phyloP scores from a whole-genome alignment of 2,329 filamentous ascomycete genomes.

The Decorospora gaudefroyi region DNA sequence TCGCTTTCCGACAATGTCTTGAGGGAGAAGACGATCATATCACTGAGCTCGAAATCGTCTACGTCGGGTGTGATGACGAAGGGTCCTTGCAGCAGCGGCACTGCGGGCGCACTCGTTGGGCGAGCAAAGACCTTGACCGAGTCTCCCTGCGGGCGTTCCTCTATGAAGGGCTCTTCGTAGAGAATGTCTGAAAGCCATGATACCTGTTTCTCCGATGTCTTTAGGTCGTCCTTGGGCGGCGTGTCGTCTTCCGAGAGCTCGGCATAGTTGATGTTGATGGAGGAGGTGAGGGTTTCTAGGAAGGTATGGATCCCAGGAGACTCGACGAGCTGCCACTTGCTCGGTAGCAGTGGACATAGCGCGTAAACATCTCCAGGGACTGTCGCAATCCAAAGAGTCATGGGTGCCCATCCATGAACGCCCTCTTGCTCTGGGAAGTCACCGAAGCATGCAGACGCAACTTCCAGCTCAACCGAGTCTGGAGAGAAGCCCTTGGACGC shows the following conservation, averaged over 20 bases:
- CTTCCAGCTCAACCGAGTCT: slow-evolving; percentile 90
- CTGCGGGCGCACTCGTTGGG: slow-evolving; percentile 58
- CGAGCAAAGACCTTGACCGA: slow-evolving; percentile 60
- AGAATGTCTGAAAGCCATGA: slow-evolving; percentile 59
- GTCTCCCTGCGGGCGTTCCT: slow-evolving; percentile 49
- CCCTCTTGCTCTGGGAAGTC: slow-evolving; percentile 62
- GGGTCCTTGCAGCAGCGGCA: slow-evolving; percentile 66
- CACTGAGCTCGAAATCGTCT: slow-evolving; percentile 62
- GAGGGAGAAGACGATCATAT: slow-evolving; percentile 61
- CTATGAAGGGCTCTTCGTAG: slow-evolving; percentile 55
- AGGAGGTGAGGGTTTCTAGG: slow-evolving; percentile 80
- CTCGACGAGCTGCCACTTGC: slow-evolving; percentile 70
- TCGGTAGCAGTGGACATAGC: slow-evolving; percentile 84
- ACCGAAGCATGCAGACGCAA: slow-evolving; percentile 87
- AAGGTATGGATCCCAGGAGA: slow-evolving; percentile 61
- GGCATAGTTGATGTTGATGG: slow-evolving; percentile 70
- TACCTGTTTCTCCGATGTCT: slow-evolving; percentile 59
- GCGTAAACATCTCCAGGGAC: slow-evolving; percentile 90
- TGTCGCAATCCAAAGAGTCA: slow-evolving; percentile 98
- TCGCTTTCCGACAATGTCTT: slow-evolving; percentile 57
- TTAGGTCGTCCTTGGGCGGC: slow-evolving; percentile 51
- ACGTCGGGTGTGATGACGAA: slow-evolving; percentile 59
- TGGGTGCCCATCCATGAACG: slow-evolving; percentile 79
- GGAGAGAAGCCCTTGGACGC: slow-evolving; percentile 84
- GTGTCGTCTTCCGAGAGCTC: slow-evolving; percentile 33